Base-by-base conservation (phyloP, 2,329 filamentous ascomycete genomes). In the Nemania serpens region DNA sequence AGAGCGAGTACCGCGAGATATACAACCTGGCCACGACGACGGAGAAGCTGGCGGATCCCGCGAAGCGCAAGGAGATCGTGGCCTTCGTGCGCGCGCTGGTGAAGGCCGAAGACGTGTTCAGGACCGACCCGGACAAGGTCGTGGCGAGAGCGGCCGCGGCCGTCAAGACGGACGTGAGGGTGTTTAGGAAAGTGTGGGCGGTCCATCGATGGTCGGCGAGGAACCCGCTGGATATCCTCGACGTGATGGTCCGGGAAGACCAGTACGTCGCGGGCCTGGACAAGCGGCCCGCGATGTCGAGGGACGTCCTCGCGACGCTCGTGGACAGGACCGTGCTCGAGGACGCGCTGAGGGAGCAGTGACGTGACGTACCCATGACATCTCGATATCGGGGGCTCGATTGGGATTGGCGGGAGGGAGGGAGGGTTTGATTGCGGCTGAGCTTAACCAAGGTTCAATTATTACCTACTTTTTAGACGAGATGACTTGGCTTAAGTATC, bases 1-100 rank as follows among this genome's bases (percentile, higher is more conserved):
- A 65, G 46, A 67, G 68, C 1, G 54, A 69, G 5, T 75, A 75
- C 60, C 69, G 73, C 33, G 74, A 75, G 67, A 68, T 75, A 15
- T 75, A 74, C 63, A 73, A 68, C 45, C 61, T 75, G 33, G 72
- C 72, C 49, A 71, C 71, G 15, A 75, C 73, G 2, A 56, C 66
- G 12, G 68, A 74, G 56, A 74, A 74, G 66, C 67, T 75, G 25
- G 54, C 57, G 6, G 68, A 75, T 55, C 42, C 71, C 10, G 58
- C 54, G 12, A 71, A 63, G 59, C 65, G 73, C 22, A 59, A 58
- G 49, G 66, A 71, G 53, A 75, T 76, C 39, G 68, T 76, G 17
- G 61, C 53, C 5, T 76, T 72, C 51, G 49, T 76, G 51, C 63
- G 65, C 33, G 68, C 69, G 17, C 61, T 76, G 34, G 69, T 71